Evolutionary conservation across 495 filamentous ascomycete species (phyloP).

Genomic region (Lasiosphaeria ovina): DNA sequence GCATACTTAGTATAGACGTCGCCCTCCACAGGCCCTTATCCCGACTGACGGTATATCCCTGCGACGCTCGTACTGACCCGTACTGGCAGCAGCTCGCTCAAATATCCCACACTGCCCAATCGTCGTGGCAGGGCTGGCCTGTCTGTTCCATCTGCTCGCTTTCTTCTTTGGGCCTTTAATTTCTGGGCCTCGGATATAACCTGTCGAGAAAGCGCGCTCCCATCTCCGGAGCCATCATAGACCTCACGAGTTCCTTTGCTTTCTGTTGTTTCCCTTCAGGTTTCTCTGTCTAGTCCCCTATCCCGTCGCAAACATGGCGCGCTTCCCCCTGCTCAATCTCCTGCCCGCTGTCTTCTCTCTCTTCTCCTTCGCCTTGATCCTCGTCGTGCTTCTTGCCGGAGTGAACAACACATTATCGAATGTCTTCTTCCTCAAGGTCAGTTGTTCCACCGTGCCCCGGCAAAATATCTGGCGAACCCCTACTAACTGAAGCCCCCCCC

Average conservation of each 20-base stretch:
- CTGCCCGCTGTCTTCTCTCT: slow-evolving; percentile 26
- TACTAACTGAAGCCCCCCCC: not conserved
- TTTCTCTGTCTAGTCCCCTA: not conserved
- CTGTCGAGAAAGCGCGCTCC: not conserved
- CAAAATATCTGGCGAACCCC: not conserved
- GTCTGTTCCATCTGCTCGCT: not conserved
- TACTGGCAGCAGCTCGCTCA: not conserved
- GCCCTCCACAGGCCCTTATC: no score
- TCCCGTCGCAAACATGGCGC: not conserved
- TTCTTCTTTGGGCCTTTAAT: not conserved
- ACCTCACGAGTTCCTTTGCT: not conserved
- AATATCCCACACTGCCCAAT: not conserved
- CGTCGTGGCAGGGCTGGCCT: not conserved
- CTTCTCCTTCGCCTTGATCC: slow-evolving; percentile 25
- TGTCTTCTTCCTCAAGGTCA: slow-evolving; percentile 35
- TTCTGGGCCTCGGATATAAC: not conserved
- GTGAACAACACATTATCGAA: slow-evolving; percentile 18
- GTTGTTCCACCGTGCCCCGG: not conserved
- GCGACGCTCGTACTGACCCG: no score
- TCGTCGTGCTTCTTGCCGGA: slow-evolving; percentile 32
- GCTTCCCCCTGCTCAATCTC: slow-evolving; percentile 1
- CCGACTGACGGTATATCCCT: no score
- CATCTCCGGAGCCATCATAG: not conserved
- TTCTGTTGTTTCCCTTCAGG: not conserved
- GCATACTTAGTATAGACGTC: no score